phyloP scores from a whole-genome alignment of 371 early-diverging fungal genomes.

The Rhizomucor pusillus region DNA sequence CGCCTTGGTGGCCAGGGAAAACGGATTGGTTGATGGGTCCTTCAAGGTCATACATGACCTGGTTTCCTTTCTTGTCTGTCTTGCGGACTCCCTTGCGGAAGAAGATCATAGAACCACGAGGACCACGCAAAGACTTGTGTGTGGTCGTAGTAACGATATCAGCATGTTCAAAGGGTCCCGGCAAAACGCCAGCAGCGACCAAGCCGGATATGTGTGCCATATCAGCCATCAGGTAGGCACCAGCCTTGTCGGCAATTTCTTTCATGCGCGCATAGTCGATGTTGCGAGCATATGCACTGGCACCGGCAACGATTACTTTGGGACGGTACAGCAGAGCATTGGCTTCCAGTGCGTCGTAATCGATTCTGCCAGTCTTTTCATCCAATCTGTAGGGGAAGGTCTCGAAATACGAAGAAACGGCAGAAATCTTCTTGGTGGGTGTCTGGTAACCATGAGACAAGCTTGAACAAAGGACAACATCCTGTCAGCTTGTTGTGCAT shows the following conservation, averaged over 20 bases:
- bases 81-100: slow-evolving; percentile 89
- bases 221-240: slow-evolving; percentile 96
- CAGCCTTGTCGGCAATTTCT: slow-evolving; percentile 81
- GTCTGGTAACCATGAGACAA: slow-evolving; percentile 99
- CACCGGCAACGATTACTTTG: slow-evolving; percentile 98
- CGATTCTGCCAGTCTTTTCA: slow-evolving; percentile 90
- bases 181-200: slow-evolving; percentile 86
- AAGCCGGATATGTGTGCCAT: slow-evolving; percentile 97
- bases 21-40: slow-evolving; percentile 95
- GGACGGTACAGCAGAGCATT: slow-evolving; percentile 91
- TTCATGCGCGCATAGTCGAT: slow-evolving; percentile 96
- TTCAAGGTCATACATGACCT: slow-evolving; percentile 87
- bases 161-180: slow-evolving; percentile 92
- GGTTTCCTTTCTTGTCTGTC: slow-evolving; percentile 82
- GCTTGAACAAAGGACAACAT: slow-evolving; percentile 45
- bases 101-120: slow-evolving; percentile 98
- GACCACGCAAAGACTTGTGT: slow-evolving; percentile 99
- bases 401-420: slow-evolving; percentile 96
- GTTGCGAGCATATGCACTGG: slow-evolving; percentile 95
- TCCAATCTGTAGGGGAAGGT: slow-evolving; percentile 96
- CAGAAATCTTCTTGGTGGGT: slow-evolving; percentile 96
- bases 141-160: slow-evolving; percentile 99
- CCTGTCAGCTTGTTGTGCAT: too few relatives aligned
- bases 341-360: slow-evolving; percentile 90
- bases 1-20: slow-evolving; percentile 99